phyloP scores from a whole-genome alignment of 192 early-diverging fungal genomes.

The Phlyctochytrium bullatum region DNA sequence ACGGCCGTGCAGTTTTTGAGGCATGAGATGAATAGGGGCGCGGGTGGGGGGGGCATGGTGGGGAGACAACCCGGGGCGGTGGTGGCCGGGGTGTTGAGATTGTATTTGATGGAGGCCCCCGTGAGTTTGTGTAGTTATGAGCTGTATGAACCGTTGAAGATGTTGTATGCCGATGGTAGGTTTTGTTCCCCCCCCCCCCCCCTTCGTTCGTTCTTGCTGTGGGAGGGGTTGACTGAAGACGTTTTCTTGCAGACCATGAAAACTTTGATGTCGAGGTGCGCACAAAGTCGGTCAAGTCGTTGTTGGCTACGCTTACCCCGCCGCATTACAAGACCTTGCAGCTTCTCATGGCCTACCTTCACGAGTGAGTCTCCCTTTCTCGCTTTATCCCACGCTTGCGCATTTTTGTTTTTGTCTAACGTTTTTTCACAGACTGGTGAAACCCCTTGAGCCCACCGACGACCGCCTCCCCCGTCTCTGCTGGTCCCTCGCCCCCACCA shows the following conservation, averaged over 20 bases:
- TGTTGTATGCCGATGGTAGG: conserved; percentile 33
- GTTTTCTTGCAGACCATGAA: background rate
- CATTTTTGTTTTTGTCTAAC: background rate
- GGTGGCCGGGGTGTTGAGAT: conserved; percentile 31
- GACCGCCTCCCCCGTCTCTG: conserved; percentile 22
- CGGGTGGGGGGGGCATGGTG: conserved; percentile 3
- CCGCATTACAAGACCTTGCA: conserved; percentile 35
- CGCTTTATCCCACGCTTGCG: background rate
- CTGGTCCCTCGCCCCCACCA: conserved; percentile 24
- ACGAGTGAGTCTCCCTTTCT: conserved; percentile 20
- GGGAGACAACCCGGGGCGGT: conserved; percentile 11
- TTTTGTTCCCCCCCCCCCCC: background rate
- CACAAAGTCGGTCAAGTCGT: conserved; percentile 22
- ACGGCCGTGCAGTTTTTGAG: conserved; percentile 40
- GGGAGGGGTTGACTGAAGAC: background rate
- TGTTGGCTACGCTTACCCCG: conserved; percentile 24
- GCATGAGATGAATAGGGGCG: conserved; percentile 28
- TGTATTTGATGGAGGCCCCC: conserved; percentile 35
- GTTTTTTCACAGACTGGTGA: conserved; percentile 1
- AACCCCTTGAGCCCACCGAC: conserved; percentile 11
- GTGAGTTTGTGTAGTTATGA: conserved; percentile 23
- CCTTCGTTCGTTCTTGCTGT: background rate
- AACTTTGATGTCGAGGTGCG: conserved; percentile 32
- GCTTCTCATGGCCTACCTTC: conserved; percentile 28
- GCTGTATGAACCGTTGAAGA: conserved; percentile 28